Evolutionary conservation across 2,329 filamentous ascomycete species (phyloP).

Genomic region (Cladosporium phlei): DNA sequence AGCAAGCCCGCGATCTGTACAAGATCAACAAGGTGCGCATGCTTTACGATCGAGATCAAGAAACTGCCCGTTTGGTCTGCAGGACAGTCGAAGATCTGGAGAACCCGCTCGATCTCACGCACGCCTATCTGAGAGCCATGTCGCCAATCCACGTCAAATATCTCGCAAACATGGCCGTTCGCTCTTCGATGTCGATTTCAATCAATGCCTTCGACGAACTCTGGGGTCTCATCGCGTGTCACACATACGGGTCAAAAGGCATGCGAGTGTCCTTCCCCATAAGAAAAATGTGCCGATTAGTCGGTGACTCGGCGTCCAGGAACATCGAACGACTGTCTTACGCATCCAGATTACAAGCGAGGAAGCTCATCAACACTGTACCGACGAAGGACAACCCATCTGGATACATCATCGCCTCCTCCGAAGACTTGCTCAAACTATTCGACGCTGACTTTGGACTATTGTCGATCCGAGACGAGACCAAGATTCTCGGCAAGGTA

Average conservation of each 20-base stretch:
- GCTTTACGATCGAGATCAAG: conserved; percentile 76
- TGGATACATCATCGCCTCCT: conserved; percentile 85
- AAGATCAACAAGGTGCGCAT: conserved; percentile 85
- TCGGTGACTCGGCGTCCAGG: conserved; percentile 78
- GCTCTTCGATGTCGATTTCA: conserved; percentile 93
- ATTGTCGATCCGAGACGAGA: conserved; percentile 80
- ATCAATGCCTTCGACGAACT: conserved; percentile 80
- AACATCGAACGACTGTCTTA: conserved; percentile 88
- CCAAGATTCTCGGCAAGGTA: conserved; percentile 72
- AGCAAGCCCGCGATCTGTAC: conserved; percentile 82
- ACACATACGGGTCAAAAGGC: conserved; percentile 69
- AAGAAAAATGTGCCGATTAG: conserved; percentile 82
- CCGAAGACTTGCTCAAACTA: conserved; percentile 74
- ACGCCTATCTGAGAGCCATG: conserved; percentile 81
- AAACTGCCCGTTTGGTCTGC: conserved; percentile 77
- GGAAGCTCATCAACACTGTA: conserved; percentile 82
- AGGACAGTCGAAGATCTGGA: conserved; percentile 69
- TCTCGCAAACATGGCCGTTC: conserved; percentile 79
- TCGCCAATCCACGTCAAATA: conserved; percentile 89
- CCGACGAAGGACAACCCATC: conserved; percentile 77
- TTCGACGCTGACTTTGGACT: conserved; percentile 86
- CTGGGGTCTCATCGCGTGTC: conserved; percentile 84
- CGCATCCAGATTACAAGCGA: conserved; percentile 74
- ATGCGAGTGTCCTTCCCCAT: conserved; percentile 93
- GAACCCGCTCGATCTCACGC: conserved; percentile 72